Conservation (phyloP, 208 protist species). For the Trypanosoma melophagium region DNA sequence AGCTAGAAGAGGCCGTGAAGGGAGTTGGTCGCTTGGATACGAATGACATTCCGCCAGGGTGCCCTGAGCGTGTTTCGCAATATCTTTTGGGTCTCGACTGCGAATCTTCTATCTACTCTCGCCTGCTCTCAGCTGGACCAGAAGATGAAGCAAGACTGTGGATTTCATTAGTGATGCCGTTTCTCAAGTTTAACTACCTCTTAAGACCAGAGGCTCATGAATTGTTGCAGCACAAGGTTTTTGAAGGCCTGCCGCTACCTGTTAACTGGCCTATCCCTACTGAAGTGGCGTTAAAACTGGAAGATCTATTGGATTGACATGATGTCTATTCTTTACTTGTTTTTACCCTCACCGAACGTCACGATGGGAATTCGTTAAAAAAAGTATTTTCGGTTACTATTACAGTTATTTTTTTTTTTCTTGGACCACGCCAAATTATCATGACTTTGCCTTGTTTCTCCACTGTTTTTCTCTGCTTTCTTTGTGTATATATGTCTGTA, state of each 20-base stretch:
- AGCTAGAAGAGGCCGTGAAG: constrained; percentile 25
- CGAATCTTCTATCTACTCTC: constrained; percentile 18
- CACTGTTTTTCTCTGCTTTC: background rate
- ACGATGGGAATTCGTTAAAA: background rate
- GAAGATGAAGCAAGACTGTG: constrained; percentile 15
- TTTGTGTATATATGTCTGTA: background rate
- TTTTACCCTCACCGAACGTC: background rate
- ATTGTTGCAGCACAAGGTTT: constrained; percentile 13
- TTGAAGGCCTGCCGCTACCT: constrained; percentile 15
- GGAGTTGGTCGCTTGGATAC: constrained; percentile 17
- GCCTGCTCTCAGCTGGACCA: constrained; percentile 2
- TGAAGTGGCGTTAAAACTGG: background rate
- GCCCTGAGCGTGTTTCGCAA: constrained; percentile 24
- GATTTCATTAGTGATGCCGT: constrained; percentile 20
- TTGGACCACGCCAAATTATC: background rate
- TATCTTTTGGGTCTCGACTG: constrained; percentile 22
- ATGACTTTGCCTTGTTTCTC: background rate
- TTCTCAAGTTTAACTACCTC: constrained; percentile 30
- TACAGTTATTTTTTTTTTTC: background rate
- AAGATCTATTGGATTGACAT: constrained; percentile 20
- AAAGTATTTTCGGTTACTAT: background rate
- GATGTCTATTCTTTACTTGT: constrained; percentile 3
- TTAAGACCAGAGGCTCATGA: constrained; percentile 5
- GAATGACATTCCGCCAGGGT: constrained; percentile 19
- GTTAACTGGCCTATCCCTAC: background rate